Conservation (phyloP, 768 basidiomycete species). For the Megacollybia marginata region DNA sequence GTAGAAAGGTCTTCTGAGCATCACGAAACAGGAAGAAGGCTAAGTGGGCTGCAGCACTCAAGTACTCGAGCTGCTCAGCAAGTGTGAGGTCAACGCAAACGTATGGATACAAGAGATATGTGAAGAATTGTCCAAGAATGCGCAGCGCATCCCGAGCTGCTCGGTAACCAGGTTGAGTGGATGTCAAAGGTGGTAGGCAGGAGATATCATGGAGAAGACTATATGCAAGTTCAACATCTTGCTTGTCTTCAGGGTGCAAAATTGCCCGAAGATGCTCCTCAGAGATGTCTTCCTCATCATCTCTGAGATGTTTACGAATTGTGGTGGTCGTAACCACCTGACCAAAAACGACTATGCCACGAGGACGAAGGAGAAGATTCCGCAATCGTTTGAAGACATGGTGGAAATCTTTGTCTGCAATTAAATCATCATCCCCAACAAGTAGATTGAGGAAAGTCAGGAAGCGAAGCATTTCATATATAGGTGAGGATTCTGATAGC, state of each 20-base stretch:
- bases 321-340: slow-evolving; percentile 1
- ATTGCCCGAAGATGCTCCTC: background rate
- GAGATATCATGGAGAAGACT: slow-evolving; percentile 1
- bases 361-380: slow-evolving; percentile 2
- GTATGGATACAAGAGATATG: slow-evolving; percentile 18
- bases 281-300: background rate
- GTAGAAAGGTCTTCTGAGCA: slow-evolving; percentile 15
- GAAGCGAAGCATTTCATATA: slow-evolving; percentile 13
- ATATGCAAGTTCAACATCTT: background rate
- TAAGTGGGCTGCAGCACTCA: slow-evolving; percentile 8
- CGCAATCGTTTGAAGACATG: slow-evolving; percentile 10
- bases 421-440: slow-evolving; percentile 5
- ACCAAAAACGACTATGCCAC: slow-evolving; percentile 1
- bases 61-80: slow-evolving; percentile 18
- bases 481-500: background rate
- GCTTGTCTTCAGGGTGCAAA: slow-evolving; percentile 1
- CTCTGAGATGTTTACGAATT: background rate
- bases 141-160: slow-evolving; percentile 1
- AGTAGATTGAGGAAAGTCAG: slow-evolving; percentile 7
- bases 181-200: background rate
- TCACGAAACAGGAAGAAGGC: slow-evolving; percentile 9
- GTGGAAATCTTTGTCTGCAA: slow-evolving; percentile 12
- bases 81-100: slow-evolving; percentile 17
- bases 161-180: background rate
- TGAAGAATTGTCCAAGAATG: background rate